Evolutionary conservation across 306 rosid species (phyloP).

Genomic region (Sesbania bispinosa): DNA sequence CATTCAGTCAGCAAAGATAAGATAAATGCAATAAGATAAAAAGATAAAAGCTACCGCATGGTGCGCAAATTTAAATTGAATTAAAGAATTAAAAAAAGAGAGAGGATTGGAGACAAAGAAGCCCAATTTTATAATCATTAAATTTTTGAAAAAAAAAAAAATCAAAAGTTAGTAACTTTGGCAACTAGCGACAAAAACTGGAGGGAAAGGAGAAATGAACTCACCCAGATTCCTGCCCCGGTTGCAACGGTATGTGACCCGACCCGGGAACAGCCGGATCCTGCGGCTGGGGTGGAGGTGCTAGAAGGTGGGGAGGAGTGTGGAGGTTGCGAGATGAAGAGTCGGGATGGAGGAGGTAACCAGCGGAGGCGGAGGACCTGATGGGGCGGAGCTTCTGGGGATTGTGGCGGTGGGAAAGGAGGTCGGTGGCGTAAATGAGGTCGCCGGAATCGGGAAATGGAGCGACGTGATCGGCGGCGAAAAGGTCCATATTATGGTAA

Average conservation of each 20-base stretch:
- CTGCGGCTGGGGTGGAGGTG: neutral
- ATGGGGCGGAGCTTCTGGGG: slow-evolving; percentile 89
- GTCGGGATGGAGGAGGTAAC: neutral
- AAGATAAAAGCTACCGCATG: neutral
- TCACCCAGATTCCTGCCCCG: slow-evolving; percentile 46
- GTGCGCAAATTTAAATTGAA: slow-evolving; percentile 8
- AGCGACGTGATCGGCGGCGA: slow-evolving; percentile 55
- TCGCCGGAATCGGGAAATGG: slow-evolving; percentile 75
- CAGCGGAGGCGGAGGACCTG: slow-evolving; percentile 28
- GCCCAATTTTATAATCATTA: neutral
- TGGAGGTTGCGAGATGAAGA: neutral
- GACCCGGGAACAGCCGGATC: slow-evolving; percentile 32
- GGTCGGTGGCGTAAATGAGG: slow-evolving; percentile 40
- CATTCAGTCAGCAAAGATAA: neutral
- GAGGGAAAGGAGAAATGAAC: neutral
- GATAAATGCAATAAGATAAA: neutral
- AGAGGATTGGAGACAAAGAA: neutral
- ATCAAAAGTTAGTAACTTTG: neutral
- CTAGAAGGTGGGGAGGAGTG: neutral
- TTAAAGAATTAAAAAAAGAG: neutral
- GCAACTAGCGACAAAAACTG: neutral
- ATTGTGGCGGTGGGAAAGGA: slow-evolving; percentile 40
- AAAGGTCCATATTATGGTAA: slow-evolving; percentile 35
- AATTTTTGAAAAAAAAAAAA: too few relatives aligned
- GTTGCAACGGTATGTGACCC: slow-evolving; percentile 16